These are phyloP conservation scores for Xylaria acuta DNA, from an alignment of 495 filamentous ascomycete genomes.

Conservation along the genomic window DNA sequence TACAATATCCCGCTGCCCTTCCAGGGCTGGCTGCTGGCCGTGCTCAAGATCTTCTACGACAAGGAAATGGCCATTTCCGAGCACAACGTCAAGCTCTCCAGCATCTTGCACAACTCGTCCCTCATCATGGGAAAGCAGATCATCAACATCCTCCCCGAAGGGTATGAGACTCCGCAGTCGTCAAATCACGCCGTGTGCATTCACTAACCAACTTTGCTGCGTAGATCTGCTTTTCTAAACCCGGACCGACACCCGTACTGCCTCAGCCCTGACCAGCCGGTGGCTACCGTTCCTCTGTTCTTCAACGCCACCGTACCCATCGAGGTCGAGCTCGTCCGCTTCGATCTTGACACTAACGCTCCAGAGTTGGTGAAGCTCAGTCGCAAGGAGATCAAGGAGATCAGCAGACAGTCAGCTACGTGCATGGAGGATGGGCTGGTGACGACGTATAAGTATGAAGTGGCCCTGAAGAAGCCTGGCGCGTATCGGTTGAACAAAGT, in stretches of 20 bases:
- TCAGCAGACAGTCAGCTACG: constrained; percentile 57
- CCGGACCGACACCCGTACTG: constrained; percentile 79
- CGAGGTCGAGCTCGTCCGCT: constrained; percentile 80
- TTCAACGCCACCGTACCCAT: constrained; percentile 92
- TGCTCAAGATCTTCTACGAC: constrained; percentile 81
- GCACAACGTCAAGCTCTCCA: constrained; percentile 81
- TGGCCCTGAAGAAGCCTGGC: constrained; percentile 78
- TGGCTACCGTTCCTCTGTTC: constrained; percentile 77
- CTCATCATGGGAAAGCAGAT: constrained; percentile 94
- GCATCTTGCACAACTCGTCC: constrained; percentile 86
- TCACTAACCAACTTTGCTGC: constrained; percentile 30
- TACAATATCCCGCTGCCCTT: constrained; percentile 82
- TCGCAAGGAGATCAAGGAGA: constrained; percentile 63
- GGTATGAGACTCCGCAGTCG: constrained; percentile 57
- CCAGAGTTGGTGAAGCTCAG: constrained; percentile 80
- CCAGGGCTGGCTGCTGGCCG: constrained; percentile 67
- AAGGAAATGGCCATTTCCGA: constrained; percentile 90
- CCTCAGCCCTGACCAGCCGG: constrained; percentile 65
- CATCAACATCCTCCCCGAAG: constrained; percentile 95
- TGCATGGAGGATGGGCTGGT: constrained; percentile 65
- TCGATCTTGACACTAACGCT: constrained; percentile 78
- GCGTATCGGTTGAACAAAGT: constrained; percentile 84
- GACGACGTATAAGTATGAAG: constrained; percentile 58
- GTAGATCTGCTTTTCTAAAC: constrained; percentile 86
- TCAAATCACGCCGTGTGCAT: not conserved